Conservation (phyloP, 1,284 basidiomycete genomes). For the Ganoderma meredithae region DNA sequence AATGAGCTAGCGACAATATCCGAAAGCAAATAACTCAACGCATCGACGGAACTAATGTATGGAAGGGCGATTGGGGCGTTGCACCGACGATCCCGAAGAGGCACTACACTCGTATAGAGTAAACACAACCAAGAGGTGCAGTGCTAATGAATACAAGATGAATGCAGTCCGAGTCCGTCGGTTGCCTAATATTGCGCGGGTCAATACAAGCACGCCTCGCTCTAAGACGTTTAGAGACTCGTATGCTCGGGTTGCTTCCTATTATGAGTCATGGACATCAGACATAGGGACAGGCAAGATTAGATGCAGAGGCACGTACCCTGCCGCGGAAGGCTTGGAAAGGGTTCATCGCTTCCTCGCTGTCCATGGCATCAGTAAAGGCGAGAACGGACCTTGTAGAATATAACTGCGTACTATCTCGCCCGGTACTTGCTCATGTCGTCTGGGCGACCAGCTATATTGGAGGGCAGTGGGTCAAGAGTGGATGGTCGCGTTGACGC, state of each 20-base stretch:
- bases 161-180: slow-evolving; percentile 85
- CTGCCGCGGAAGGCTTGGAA: slow-evolving; percentile 96
- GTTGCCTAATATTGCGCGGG: slow-evolving; percentile 87
- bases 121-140: slow-evolving; percentile 84
- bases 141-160: slow-evolving; percentile 79
- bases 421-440: slow-evolving; percentile 91
- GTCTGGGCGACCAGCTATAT: slow-evolving; percentile 53
- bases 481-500: slow-evolving; percentile 60
- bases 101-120: slow-evolving; percentile 77
- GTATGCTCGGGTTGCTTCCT: slow-evolving; percentile 94
- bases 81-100: slow-evolving; percentile 55
- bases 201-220: slow-evolving; percentile 85
- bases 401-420: slow-evolving; percentile 61
- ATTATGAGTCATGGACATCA: slow-evolving; percentile 22
- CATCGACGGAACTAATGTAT: background rate
- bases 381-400: no score
- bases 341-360: slow-evolving; percentile 95
- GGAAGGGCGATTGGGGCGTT: slow-evolving; percentile 38
- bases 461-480: slow-evolving; percentile 70
- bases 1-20: slow-evolving; percentile 18
- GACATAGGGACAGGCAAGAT: background rate
- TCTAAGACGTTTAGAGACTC: slow-evolving; percentile 93
- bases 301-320: slow-evolving; percentile 57
- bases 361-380: slow-evolving; percentile 16
- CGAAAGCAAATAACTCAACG: background rate